Percentiles rank a stretch among this genome's conserved stretches.
Conservation (phyloP, 2,329 filamentous ascomycete genomes). For the Pseudopyricularia javanii region DNA sequence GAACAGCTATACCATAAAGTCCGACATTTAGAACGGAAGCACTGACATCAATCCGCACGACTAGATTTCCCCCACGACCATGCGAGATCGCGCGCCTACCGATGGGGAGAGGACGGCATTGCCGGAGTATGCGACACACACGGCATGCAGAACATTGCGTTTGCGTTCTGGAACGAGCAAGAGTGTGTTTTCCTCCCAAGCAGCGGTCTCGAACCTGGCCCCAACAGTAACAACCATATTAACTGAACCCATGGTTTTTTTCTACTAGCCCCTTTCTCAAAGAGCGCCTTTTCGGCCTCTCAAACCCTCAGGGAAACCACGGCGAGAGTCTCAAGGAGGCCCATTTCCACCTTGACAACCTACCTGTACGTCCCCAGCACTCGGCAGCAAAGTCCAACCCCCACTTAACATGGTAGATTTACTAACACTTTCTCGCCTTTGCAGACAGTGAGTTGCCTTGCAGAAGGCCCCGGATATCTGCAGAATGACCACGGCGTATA, state of each 20-base stretch:
- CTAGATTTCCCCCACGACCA: constrained; percentile 89
- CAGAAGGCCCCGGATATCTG: background rate
- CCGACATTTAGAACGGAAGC: background rate
- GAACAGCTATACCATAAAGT: background rate
- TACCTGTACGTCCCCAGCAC: constrained; percentile 39
- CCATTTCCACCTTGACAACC: constrained; percentile 94
- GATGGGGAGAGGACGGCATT: constrained; percentile 96
- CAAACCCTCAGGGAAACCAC: constrained; percentile 94
- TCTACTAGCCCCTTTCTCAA: constrained; percentile 75
- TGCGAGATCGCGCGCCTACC: constrained; percentile 74
- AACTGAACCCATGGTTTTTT: constrained; percentile 50
- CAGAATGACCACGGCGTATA: background rate
- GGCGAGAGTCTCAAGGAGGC: constrained; percentile 95
- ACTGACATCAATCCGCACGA: background rate
- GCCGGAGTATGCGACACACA: constrained; percentile 88
- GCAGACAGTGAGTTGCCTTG: constrained; percentile 29
- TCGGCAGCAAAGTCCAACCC: background rate
- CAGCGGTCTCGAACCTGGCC: no score
- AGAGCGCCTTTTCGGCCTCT: constrained; percentile 86
- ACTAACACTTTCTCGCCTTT: constrained; percentile 10
- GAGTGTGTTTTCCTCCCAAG: constrained; percentile 44
- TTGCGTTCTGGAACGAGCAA: constrained; percentile 96
- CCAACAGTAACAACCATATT: constrained; percentile 11
- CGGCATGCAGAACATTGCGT: constrained; percentile 81
- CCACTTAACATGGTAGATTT: constrained; percentile 7